Evolutionary conservation across 495 filamentous ascomycete species (phyloP).

Genomic region (Aspergillus nidulans): DNA sequence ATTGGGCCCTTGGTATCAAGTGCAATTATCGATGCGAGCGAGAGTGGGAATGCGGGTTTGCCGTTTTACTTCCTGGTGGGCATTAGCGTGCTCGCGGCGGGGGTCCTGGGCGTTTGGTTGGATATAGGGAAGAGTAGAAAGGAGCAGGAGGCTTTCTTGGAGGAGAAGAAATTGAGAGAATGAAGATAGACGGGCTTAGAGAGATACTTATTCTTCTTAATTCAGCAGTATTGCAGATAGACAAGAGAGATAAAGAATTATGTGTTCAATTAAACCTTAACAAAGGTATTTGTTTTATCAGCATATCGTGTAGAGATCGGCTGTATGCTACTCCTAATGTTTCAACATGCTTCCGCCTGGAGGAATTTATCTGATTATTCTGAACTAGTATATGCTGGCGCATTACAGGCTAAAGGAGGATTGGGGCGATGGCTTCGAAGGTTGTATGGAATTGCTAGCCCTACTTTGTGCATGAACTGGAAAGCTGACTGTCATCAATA

Average conservation of each 20-base stretch:
- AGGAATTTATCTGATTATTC: too few relatives aligned
- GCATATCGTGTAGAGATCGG: too few relatives aligned
- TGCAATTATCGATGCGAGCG: constrained; percentile 61
- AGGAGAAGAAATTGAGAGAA: constrained; percentile 25
- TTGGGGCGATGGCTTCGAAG: too few relatives aligned
- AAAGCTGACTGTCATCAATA: not conserved
- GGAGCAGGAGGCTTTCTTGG: constrained; percentile 52
- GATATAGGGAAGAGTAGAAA: constrained; percentile 55
- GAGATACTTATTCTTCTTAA: not conserved
- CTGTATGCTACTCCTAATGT: too few relatives aligned
- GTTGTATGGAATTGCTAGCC: too few relatives aligned
- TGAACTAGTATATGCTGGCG: too few relatives aligned
- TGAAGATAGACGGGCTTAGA: not conserved
- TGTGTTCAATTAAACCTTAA: too few relatives aligned
- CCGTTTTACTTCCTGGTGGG: constrained; percentile 64
- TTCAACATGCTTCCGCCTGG: too few relatives aligned
- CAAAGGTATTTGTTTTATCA: too few relatives aligned
- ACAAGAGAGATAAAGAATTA: not conserved
- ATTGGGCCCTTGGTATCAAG: constrained; percentile 61
- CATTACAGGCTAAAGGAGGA: too few relatives aligned
- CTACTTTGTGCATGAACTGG: not conserved
- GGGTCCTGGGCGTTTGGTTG: constrained; percentile 14
- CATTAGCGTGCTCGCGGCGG: constrained; percentile 38
- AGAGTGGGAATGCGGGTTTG: constrained; percentile 47
- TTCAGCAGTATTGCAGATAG: not conserved